Percentiles rank a stretch among this genome's conserved stretches.
phyloP scores from a whole-genome alignment of 495 filamentous ascomycete species.

The Tuber umbilicatum region DNA sequence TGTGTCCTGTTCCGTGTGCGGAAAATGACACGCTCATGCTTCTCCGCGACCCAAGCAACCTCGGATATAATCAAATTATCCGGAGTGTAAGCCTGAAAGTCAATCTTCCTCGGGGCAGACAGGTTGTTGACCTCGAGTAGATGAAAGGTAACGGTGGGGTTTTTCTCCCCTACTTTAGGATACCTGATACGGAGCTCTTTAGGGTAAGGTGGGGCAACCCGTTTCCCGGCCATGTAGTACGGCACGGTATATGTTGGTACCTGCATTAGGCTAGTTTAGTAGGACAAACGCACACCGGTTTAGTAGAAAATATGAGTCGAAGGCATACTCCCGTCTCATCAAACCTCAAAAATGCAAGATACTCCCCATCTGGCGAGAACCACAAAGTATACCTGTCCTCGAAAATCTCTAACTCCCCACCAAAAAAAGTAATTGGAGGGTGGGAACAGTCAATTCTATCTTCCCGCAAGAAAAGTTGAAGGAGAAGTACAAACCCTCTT shows the following conservation, averaged over 20 bases:
- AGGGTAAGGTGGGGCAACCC: constrained; percentile 50
- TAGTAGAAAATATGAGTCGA: constrained; percentile 23
- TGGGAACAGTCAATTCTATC: constrained; percentile 13
- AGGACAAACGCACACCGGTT: not conserved
- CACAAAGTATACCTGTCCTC: constrained; percentile 49
- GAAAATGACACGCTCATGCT: constrained; percentile 50
- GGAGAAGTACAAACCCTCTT: constrained; percentile 44
- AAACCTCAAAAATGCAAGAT: constrained; percentile 53
- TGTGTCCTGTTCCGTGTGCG: constrained; percentile 56
- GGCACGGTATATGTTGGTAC: constrained; percentile 52
- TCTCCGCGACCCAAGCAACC: constrained; percentile 53
- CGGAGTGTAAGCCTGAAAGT: constrained; percentile 46
- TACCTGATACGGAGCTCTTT: constrained; percentile 50
- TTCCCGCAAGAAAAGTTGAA: not conserved
- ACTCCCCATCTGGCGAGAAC: constrained; percentile 55
- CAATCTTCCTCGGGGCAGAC: constrained; percentile 38
- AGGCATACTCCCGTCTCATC: constrained; percentile 51
- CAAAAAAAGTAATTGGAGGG: not conserved
- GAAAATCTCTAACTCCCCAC: constrained; percentile 47
- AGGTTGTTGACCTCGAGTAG: constrained; percentile 46
- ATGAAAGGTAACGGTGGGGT: constrained; percentile 50
- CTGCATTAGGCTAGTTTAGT: constrained; percentile 8
- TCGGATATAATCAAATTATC: constrained; percentile 54
- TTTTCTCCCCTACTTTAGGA: constrained; percentile 55
- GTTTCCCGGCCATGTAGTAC: constrained; percentile 52